Percentiles rank a stretch among this genome's conserved stretches.
Conservation (phyloP, 2,329 filamentous ascomycete species). For the Botrytis sinoallii region DNA sequence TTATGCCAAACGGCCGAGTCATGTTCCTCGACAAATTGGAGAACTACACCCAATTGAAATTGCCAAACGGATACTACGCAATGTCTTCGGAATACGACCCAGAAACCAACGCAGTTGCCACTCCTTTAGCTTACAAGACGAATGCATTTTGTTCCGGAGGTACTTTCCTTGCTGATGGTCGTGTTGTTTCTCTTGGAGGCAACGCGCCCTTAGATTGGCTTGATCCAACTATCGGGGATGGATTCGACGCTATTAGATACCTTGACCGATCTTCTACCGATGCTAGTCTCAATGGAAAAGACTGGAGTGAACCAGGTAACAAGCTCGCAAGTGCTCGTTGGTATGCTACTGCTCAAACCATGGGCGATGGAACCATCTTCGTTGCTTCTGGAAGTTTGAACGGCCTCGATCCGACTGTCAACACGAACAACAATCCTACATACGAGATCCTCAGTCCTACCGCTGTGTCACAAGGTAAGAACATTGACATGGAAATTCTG, state of each 20-base stretch:
- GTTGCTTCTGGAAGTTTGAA: conserved; percentile 60
- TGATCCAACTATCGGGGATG: conserved; percentile 56
- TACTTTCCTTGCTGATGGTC: conserved; percentile 55
- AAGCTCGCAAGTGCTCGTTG: conserved; percentile 53
- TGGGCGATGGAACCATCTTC: conserved; percentile 55
- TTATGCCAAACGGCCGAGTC: conserved; percentile 57
- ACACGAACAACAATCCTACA: conserved; percentile 60
- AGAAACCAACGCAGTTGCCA: conserved; percentile 42
- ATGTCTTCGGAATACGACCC: conserved; percentile 61
- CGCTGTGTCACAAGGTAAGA: conserved; percentile 47
- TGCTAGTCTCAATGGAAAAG: conserved; percentile 45
- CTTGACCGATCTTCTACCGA: conserved; percentile 48
- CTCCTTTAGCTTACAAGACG: conserved; percentile 50
- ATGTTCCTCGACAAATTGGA: conserved; percentile 63
- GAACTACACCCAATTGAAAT: conserved; percentile 56
- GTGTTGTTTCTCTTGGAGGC: conserved; percentile 53
- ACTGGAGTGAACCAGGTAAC: conserved; percentile 55
- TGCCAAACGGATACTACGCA: conserved; percentile 53
- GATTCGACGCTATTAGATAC: conserved; percentile 56
- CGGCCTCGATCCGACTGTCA: conserved; percentile 52
- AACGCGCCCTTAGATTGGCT: conserved; percentile 54
- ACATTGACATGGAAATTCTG: conserved; percentile 51
- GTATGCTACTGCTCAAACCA: conserved; percentile 59
- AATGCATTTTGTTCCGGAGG: conserved; percentile 62
- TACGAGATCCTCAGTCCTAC: conserved; percentile 55